phyloP scores from a whole-genome alignment of 2,329 filamentous ascomycete genomes.

The Sphaerulina vaccinii region DNA sequence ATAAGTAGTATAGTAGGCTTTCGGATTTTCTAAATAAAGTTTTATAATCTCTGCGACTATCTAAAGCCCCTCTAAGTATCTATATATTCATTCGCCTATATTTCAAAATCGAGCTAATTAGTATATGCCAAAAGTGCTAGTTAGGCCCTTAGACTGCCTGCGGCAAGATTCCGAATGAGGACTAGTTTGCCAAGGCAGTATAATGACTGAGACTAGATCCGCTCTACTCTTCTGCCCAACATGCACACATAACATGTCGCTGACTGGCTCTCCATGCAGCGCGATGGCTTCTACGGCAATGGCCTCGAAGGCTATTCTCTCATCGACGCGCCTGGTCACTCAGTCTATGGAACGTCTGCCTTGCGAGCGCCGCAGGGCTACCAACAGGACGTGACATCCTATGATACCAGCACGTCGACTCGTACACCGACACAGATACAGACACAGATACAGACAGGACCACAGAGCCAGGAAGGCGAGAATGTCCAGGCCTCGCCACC shows the following conservation, averaged over 20 bases:
- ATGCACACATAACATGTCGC: not conserved
- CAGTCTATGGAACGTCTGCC: not conserved
- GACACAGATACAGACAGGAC: not conserved
- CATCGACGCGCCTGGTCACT: conserved; percentile 1
- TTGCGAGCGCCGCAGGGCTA: not conserved
- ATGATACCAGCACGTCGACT: too few relatives aligned
- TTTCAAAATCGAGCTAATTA: too few relatives aligned
- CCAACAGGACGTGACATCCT: conserved; percentile 3
- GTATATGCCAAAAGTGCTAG: too few relatives aligned
- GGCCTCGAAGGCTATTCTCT: not conserved
- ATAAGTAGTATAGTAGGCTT: too few relatives aligned
- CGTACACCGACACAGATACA: not conserved
- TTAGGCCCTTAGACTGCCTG: too few relatives aligned
- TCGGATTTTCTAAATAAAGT: too few relatives aligned
- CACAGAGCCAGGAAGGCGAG: not conserved
- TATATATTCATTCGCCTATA: too few relatives aligned
- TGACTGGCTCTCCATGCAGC: not conserved
- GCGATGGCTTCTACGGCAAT: conserved; percentile 3
- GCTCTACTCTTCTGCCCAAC: too few relatives aligned
- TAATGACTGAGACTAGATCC: not conserved
- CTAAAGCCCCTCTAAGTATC: too few relatives aligned
- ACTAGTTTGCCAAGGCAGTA: too few relatives aligned
- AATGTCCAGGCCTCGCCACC: not conserved
- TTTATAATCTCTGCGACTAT: too few relatives aligned
- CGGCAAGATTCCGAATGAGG: too few relatives aligned